A percentile compares a stretch with the other conserved stretches of the same genome.
These are phyloP conservation scores for Colletotrichum cordylinicola DNA, from an alignment of 2,329 filamentous ascomycete species.

Conservation along the genomic window DNA sequence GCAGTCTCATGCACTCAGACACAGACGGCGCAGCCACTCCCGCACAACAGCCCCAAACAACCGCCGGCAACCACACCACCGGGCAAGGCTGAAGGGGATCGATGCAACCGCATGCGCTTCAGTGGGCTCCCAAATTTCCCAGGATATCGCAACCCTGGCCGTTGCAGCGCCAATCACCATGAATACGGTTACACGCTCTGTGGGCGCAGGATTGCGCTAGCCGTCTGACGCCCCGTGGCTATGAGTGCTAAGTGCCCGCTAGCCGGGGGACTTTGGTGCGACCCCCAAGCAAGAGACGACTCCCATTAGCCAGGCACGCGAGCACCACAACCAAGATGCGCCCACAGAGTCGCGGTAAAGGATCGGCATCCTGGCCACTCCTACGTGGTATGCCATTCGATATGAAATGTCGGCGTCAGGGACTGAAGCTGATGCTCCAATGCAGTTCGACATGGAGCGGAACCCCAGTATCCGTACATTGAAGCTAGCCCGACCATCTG, in stretches of 20 bases:
- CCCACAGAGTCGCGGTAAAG: background rate
- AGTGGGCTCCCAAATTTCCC: background rate
- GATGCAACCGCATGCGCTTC: background rate
- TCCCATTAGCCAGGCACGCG: background rate
- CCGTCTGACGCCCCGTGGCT: conserved; percentile 1
- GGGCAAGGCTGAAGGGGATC: conserved; percentile 3
- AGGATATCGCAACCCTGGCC: background rate
- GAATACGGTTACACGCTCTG: background rate
- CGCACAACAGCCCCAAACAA: background rate
- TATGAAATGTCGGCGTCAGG: background rate
- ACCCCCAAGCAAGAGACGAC: background rate
- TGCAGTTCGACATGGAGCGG: background rate
- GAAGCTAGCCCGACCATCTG: background rate
- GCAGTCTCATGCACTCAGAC: background rate
- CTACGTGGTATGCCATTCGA: background rate
- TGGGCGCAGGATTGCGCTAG: conserved; percentile 7
- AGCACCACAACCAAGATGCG: background rate
- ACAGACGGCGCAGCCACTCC: background rate
- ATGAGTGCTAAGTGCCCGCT: background rate
- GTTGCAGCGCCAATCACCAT: background rate
- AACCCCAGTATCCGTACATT: background rate
- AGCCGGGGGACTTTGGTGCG: background rate
- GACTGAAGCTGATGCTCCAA: background rate
- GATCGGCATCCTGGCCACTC: background rate
- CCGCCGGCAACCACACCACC: background rate